These are phyloP conservation scores for Hyphopichia khmerensis DNA, from an alignment of 1,139 yeast species.

Conservation along the genomic window DNA sequence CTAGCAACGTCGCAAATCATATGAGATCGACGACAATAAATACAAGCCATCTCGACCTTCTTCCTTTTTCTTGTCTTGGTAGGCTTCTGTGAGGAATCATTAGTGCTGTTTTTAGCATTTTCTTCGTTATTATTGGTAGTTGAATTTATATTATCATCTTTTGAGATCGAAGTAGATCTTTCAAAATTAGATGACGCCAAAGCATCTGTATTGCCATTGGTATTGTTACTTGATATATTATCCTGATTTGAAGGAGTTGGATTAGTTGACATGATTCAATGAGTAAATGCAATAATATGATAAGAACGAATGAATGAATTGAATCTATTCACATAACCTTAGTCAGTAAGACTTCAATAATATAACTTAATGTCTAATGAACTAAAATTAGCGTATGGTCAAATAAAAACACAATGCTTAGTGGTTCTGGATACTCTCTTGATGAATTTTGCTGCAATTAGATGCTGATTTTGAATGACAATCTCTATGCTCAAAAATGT, in stretches of 20 bases:
- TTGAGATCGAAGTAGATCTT: not conserved
- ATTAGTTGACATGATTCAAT: too few species aligned
- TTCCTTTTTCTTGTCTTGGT: constrained; percentile 40
- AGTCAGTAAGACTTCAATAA: too few species aligned
- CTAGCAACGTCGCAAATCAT: constrained; percentile 88
- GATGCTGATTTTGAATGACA: too few species aligned
- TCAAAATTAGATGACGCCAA: not conserved
- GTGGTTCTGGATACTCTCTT: too few species aligned
- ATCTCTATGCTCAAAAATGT: too few species aligned
- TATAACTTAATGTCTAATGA: too few species aligned
- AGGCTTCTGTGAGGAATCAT: constrained; percentile 2
- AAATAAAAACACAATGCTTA: too few species aligned
- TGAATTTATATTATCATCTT: not conserved
- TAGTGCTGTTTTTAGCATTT: not conserved
- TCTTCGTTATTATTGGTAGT: not conserved
- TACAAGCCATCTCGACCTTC: constrained; percentile 74
- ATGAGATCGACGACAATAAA: constrained; percentile 89
- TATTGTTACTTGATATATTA: not conserved
- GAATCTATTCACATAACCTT: too few species aligned
- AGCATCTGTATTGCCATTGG: not conserved
- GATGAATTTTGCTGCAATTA: too few species aligned
- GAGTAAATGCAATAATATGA: too few species aligned
- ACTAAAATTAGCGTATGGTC: too few species aligned
- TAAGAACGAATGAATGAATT: too few species aligned
- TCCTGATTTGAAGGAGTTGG: not conserved